Conservation (phyloP, 768 basidiomycete genomes). For the Leccinum longicurvipes region DNA sequence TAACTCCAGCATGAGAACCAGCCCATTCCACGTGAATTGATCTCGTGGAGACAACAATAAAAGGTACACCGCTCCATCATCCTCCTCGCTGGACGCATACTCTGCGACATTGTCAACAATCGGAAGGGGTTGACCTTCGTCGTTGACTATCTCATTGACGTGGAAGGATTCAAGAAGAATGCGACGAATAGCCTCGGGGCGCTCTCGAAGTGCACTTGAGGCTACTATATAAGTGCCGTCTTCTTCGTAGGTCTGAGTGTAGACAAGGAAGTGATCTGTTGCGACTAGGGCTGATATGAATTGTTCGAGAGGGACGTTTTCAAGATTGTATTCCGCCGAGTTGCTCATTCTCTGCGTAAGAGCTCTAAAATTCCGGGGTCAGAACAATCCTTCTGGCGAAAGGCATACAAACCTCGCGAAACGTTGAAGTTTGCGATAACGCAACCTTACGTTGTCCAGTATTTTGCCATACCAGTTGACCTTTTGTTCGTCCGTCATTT, state of each 20-base stretch:
- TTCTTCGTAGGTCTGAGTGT: constrained; percentile 81
- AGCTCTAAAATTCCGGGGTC: constrained; percentile 38
- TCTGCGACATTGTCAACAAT: constrained; percentile 36
- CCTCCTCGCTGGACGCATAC: constrained; percentile 47
- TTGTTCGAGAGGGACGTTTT: constrained; percentile 67
- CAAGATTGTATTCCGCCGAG: constrained; percentile 85
- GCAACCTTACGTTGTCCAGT: constrained; percentile 84
- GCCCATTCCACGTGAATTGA: constrained; percentile 90
- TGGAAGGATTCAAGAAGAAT: constrained; percentile 86
- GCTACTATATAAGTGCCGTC: constrained; percentile 93
- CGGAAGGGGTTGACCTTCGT: constrained; percentile 46
- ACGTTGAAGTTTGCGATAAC: constrained; percentile 91
- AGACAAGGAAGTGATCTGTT: constrained; percentile 91
- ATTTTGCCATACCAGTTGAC: constrained; percentile 90
- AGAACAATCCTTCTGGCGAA: constrained; percentile 1
- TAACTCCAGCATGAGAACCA: constrained; percentile 74
- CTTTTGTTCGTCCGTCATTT: constrained; percentile 80
- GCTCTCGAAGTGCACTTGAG: constrained; percentile 68
- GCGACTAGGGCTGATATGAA: constrained; percentile 78
- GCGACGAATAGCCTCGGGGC: constrained; percentile 70
- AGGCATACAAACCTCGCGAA: constrained; percentile 65
- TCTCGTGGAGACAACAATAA: constrained; percentile 82
- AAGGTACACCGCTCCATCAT: constrained; percentile 68
- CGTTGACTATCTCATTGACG: constrained; percentile 55
- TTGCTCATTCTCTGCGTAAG: constrained; percentile 88